These are phyloP conservation scores for Musa schizocarpa DNA, from an alignment of 176 grass and related monocot species.

Conservation along the genomic window DNA sequence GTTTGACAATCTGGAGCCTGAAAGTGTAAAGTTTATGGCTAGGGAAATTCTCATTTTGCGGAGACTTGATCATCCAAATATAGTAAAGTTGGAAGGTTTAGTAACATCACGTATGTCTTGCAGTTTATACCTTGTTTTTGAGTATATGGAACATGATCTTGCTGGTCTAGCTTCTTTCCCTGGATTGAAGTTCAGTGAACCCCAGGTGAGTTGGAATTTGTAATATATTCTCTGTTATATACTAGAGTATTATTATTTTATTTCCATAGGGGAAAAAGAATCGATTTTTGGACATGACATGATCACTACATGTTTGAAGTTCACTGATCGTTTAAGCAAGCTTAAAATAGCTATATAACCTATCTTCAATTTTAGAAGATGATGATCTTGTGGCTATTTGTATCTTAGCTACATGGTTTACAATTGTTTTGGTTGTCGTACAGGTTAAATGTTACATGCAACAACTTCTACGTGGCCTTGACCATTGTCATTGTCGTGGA, in stretches of 20 bases:
- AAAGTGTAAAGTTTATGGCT: slow-evolving; percentile 98
- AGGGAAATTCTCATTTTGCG: slow-evolving; percentile 94
- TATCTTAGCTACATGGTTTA: neutral
- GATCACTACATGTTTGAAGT: neutral
- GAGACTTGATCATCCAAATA: slow-evolving; percentile 92
- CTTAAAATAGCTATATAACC: neutral
- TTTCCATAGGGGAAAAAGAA: neutral
- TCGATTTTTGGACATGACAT: neutral
- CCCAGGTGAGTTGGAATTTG: slow-evolving; percentile 47
- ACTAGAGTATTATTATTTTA: neutral
- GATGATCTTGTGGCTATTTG: neutral
- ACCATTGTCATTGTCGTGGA: slow-evolving; percentile 84
- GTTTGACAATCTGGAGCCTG: slow-evolving; percentile 96
- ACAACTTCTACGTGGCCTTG: slow-evolving; percentile 85
- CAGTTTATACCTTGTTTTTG: slow-evolving; percentile 99
- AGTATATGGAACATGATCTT: slow-evolving; percentile 99
- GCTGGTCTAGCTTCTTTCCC: slow-evolving; percentile 86
- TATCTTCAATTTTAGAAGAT: neutral
- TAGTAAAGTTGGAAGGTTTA: slow-evolving; percentile 94
- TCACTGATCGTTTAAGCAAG: neutral
- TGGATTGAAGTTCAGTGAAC: slow-evolving; percentile 75
- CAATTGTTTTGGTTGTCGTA: slow-evolving; percentile 1
- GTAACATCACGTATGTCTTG: slow-evolving; percentile 98
- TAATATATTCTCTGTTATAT: neutral
- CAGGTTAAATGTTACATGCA: slow-evolving; percentile 99